Base-by-base conservation (phyloP, 192 early-diverging fungal species). In the Backusella tarrabulga region DNA sequence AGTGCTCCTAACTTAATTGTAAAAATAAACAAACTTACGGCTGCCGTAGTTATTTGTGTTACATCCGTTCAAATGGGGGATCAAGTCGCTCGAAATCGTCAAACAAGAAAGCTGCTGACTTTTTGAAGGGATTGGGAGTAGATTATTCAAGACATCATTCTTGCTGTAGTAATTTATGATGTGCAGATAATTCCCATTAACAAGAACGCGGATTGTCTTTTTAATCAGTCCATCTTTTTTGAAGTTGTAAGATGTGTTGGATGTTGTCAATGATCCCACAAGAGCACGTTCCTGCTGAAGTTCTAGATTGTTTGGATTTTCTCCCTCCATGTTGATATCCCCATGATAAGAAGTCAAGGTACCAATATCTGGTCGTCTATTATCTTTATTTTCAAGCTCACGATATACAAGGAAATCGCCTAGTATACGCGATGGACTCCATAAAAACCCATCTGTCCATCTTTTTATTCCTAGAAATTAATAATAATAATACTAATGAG, bases 331-430 rank as follows among this genome's bases (percentile, higher is more conserved):
- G 29, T 4, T 29, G 23, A 63, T 29, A 26, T 6, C 26, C 23
- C 7, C 26, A 26, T 63, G 21, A 29, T 63, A 63, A 29, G 56
- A 63, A 14, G 56, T 63, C 12, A 63, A 12, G 1, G 9, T n/a
- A 63, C 12, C 12, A 23, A 63, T n/a, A 0, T 63, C 56, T 26
- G 21, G 56, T 63, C 3, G 56, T 74, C 40, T 77, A 81, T 67
- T 79, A 69, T 36, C 76, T 56, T 46, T 76, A 34, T 46, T 68
- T 17, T 35, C 35, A 4, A 84, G 71, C 76, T 93, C 91, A 34
- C 90, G 84, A 77, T 93, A 93, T 11, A 92, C 77, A 19, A 93
- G 77, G 68, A 92, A 93, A 46, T 90, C 89, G n/a, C 88, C 88
- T 7, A 88, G 71, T 42, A 93, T 91, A 21, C 91, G 88, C 21